Percentiles rank a stretch among this genome's conserved stretches.
phyloP scores from a whole-genome alignment of 2,329 filamentous ascomycete species.

The Trichophyton mentagrophytes region DNA sequence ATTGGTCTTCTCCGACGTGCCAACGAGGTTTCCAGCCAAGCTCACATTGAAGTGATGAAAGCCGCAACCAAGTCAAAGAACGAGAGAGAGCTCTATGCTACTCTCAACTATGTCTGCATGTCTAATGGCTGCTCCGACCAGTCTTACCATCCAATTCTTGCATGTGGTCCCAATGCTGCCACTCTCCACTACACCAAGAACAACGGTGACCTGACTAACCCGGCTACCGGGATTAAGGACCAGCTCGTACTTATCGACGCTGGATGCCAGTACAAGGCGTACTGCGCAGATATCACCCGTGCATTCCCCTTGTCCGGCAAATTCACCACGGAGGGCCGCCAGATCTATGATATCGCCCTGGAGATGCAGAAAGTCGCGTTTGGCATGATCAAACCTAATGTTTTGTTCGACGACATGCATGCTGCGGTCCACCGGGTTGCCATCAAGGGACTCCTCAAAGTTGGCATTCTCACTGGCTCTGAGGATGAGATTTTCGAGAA shows the following conservation, averaged over 20 bases:
- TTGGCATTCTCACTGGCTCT: constrained; percentile 57
- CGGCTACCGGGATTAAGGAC: constrained; percentile 30
- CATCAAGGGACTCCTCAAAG: constrained; percentile 52
- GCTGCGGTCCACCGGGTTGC: constrained; percentile 60
- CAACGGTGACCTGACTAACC: constrained; percentile 52
- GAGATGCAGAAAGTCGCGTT: constrained; percentile 72
- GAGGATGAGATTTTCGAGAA: constrained; percentile 61
- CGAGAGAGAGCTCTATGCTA: constrained; percentile 71
- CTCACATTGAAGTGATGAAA: constrained; percentile 60
- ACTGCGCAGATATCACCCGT: constrained; percentile 81
- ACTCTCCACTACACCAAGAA: constrained; percentile 82
- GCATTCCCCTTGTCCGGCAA: constrained; percentile 65
- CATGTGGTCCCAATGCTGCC: constrained; percentile 66
- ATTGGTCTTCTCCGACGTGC: constrained; percentile 69
- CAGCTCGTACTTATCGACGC: constrained; percentile 76
- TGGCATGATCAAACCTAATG: constrained; percentile 52
- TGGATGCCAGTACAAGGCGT: constrained; percentile 70
- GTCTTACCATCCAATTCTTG: constrained; percentile 82
- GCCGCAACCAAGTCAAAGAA: constrained; percentile 52
- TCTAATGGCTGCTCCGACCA: constrained; percentile 60
- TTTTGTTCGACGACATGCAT: constrained; percentile 60
- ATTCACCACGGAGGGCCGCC: constrained; percentile 55
- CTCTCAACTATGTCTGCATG: constrained; percentile 61
- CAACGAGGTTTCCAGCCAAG: constrained; percentile 63
- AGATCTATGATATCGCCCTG: constrained; percentile 65